A percentile compares a stretch with the other conserved stretches of the same genome.
Evolutionary conservation across 2,329 filamentous ascomycete species (phyloP).

Genomic region (Penicillium sp.): DNA sequence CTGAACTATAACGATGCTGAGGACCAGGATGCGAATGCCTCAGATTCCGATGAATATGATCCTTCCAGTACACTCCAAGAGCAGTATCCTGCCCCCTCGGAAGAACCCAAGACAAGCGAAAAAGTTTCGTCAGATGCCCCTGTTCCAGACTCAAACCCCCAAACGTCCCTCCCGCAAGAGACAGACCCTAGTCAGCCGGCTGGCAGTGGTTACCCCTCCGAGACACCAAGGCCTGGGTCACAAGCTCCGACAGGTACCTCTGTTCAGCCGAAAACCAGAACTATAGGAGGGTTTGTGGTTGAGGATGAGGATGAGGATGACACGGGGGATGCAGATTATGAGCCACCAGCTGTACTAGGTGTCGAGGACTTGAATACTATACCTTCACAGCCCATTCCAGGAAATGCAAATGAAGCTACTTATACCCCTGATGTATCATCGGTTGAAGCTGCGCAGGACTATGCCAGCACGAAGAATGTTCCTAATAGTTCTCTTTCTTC

Average conservation of each 20-base stretch:
- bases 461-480: conserved; percentile 53
- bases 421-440: conserved; percentile 64
- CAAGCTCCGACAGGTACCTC: conserved; percentile 40
- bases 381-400: conserved; percentile 60
- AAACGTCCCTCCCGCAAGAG: conserved; percentile 31
- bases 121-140: conserved; percentile 31
- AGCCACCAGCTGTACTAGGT: conserved; percentile 58
- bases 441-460: conserved; percentile 61
- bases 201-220: conserved; percentile 35
- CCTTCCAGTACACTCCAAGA: conserved; percentile 54
- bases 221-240: conserved; percentile 41
- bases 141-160: conserved; percentile 29
- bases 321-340: conserved; percentile 54
- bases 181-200: conserved; percentile 34
- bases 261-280: conserved; percentile 53
- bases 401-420: conserved; percentile 61
- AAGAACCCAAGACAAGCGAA: conserved; percentile 38
- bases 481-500: conserved; percentile 57
- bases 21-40: conserved; percentile 60
- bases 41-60: conserved; percentile 61
- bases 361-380: conserved; percentile 55
- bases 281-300: conserved; percentile 66
- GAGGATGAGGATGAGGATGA: conserved; percentile 67
- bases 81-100: conserved; percentile 41
- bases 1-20: conserved; percentile 51